Base-by-base conservation (phyloP, 2,329 filamentous ascomycete species). In the Cordyceps cateniannulata region DNA sequence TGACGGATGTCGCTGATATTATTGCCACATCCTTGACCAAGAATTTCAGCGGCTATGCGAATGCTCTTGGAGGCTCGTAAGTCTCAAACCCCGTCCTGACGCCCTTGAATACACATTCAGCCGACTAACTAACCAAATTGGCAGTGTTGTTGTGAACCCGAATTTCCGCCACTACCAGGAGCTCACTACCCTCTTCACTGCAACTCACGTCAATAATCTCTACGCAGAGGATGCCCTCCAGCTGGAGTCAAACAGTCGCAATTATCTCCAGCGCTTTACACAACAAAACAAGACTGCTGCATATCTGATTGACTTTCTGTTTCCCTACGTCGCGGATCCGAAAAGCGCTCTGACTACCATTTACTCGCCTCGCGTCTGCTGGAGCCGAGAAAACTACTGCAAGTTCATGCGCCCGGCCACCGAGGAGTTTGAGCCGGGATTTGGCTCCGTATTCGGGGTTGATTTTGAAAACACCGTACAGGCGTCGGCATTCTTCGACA, bases 21-120 rank as follows among this genome's bases (percentile, higher is more conserved):
- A 59, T 83, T 29, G 64, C 78, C 4, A 77, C 76, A 0, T 76
- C 73, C n/a, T 68, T 82, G 12, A 82, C 80, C 5, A 83, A 83
- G 67, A 72, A 72, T 1, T 82, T 84, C 66, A 79, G 71, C 47
- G 81, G 81, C 3, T 78, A 77, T 63, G 76, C 77, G 7, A 75
- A 84, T 63, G 76, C 79, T 49, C 77, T 82, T 70, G 79, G 67
- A 24, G 80, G 75, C 1, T 40, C n/a, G 49, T 52, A 38, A 52
- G 49, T 50, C 47, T 27, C 24, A 20, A 24, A 50, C 6, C 2
- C 14, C 47, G 16, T 29, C 10, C 16, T 50, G 5, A 14, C 3
- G 22, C 27, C 16, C 29, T 20, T 29, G 8, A 50, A 12, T 50
- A 29, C 24, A 50, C 14, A 5, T 50, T 16, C 22, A 29, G 24